Evolutionary conservation across 2,329 filamentous ascomycete species (phyloP).

Genomic region (Neobulgaria alba): DNA sequence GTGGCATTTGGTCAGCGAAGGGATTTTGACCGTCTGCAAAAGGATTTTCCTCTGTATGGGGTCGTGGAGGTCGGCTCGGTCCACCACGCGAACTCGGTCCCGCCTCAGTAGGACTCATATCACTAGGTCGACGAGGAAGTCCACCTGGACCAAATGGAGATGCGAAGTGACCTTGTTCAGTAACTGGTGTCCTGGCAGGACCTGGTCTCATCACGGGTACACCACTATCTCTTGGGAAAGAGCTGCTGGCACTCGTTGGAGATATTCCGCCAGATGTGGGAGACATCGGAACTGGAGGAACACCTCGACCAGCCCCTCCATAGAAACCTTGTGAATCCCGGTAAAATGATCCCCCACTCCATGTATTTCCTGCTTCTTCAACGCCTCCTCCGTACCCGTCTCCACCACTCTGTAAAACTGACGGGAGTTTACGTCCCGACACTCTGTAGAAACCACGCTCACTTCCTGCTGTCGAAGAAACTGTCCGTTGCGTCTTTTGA

Average conservation of each 20-base stretch:
- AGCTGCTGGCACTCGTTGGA: background rate
- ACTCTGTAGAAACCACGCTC: conserved; percentile 57
- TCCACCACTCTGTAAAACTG: conserved; percentile 52
- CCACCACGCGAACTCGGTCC: background rate
- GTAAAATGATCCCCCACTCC: conserved; percentile 45
- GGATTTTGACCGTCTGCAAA: background rate
- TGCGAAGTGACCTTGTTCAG: conserved; percentile 42
- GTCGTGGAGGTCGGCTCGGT: background rate
- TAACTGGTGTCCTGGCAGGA: conserved; percentile 55
- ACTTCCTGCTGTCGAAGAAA: conserved; percentile 31
- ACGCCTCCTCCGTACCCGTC: conserved; percentile 50
- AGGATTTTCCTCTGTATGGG: background rate
- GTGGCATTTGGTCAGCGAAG: too few species aligned
- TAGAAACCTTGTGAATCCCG: conserved; percentile 42
- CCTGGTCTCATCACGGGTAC: conserved; percentile 54
- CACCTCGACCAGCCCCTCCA: conserved; percentile 17
- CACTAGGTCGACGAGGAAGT: conserved; percentile 1
- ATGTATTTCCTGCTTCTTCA: conserved; percentile 25
- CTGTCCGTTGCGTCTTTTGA: conserved; percentile 26
- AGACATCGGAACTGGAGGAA: background rate
- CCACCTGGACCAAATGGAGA: conserved; percentile 10
- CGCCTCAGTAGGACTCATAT: background rate
- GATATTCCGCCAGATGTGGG: conserved; percentile 29
- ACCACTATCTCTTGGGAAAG: conserved; percentile 38
- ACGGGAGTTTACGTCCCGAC: conserved; percentile 55